Base-by-base conservation (phyloP, 2,329 filamentous ascomycete genomes). In the Pseudovirgaria hyperparasitica region DNA sequence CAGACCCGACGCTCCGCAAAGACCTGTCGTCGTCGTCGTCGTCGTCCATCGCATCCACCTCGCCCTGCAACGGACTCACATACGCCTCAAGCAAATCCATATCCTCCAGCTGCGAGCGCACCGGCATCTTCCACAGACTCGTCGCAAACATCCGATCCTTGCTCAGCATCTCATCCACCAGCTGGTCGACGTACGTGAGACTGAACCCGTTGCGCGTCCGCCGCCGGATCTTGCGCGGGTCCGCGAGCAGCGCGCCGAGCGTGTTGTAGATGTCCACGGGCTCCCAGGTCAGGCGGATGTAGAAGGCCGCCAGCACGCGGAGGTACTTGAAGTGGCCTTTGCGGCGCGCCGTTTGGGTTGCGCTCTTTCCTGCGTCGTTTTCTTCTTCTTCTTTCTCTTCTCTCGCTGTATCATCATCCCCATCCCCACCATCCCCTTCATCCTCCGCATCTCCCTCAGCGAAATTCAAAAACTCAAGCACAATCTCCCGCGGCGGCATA, bases 131-230 rank as follows among this genome's bases (percentile, higher is more conserved):
- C 75, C 84, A 92, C 41, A 98, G 50, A 46, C 77, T 92, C 3
- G 90, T 96, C 19, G 76, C 87, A 48, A 87, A 96, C 0, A 94
- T 77, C 27, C 90, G 69, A 31, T 92, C 82, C 56, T 92, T 92
- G 0, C 72, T 79, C 36, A 98, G 62, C 38, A 98, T 57, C 35
- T 94, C 85, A 52, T 98, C 90, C 29, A 96, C 73, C 51, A 98
- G 96, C 42, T 87, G 77, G 54, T 98, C 90, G 55, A 98, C 65
- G 45, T 71, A 79, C 3, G 82, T 90, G 41, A 98, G 52, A 9
- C 61, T 65, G 36, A 81, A 86, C 2, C 81, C 80, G 16, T 73
- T 71, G 37, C 84, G 72, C 9, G 75, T 78, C 41, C 80, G 70
- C 33, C 84, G 63, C 52, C 80, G 74, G 54, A 98, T 49, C 58